Conservation (phyloP, 2,329 filamentous ascomycete genomes). For the Xenoacremonium recifei region DNA sequence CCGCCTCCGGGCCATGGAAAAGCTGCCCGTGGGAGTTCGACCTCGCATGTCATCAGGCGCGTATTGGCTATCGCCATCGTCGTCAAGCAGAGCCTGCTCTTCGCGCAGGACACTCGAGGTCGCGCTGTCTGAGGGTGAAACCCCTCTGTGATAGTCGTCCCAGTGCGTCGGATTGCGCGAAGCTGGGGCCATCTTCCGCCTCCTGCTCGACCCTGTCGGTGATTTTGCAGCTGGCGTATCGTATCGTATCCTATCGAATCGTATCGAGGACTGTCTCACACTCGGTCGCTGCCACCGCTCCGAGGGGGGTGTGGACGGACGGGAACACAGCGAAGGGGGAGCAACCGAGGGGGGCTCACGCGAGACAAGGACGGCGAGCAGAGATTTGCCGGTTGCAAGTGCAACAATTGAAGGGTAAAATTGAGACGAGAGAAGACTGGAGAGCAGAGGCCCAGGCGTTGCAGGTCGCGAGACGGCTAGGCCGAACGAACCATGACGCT, state of each 20-base stretch:
- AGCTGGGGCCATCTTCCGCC: constrained; percentile 25
- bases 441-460: too few species aligned
- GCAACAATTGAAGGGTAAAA: too few species aligned
- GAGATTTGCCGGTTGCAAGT: too few species aligned
- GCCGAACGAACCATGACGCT: not conserved
- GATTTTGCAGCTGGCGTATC: not conserved
- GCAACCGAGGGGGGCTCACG: too few species aligned
- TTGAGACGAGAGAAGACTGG: too few species aligned
- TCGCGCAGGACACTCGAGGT: constrained; percentile 43
- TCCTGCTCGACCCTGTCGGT: constrained; percentile 4
- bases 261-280: too few species aligned
- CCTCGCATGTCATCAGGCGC: too few species aligned
- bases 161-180: constrained; percentile 41
- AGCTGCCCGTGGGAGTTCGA: not conserved
- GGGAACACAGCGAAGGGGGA: too few species aligned
- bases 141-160: constrained; percentile 45
- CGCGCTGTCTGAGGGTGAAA: constrained; percentile 42
- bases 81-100: constrained; percentile 45
- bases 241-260: too few species aligned
- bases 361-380: too few species aligned
- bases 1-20: constrained; percentile 31
- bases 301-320: too few species aligned
- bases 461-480: not conserved
- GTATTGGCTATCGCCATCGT: constrained; percentile 21
- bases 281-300: too few species aligned